phyloP scores from a whole-genome alignment of 2,329 filamentous ascomycete species.

The Diaporthe ilicicola region DNA sequence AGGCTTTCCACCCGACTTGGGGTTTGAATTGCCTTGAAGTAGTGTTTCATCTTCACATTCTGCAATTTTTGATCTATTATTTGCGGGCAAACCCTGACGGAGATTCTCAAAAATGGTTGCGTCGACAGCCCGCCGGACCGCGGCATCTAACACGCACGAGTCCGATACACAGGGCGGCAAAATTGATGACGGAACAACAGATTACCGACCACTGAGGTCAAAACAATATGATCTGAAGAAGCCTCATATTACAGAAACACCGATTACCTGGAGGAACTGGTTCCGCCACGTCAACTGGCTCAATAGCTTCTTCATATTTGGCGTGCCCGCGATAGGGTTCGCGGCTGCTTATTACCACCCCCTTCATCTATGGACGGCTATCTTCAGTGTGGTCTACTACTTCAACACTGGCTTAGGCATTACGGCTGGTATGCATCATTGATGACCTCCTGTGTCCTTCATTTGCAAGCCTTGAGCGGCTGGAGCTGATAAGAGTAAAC shows the following conservation, averaged over 20 bases:
- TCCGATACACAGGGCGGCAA: conserved; percentile 25
- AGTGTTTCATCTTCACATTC: background rate
- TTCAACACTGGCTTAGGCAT: conserved; percentile 85
- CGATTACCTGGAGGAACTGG: conserved; percentile 85
- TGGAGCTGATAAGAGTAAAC: background rate
- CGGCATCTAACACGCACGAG: background rate
- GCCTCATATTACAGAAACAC: conserved; percentile 84
- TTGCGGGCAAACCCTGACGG: no score
- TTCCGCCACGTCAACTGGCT: conserved; percentile 95
- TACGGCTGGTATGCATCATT: conserved; percentile 61
- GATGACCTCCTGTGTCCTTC: background rate
- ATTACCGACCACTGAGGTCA: conserved; percentile 61
- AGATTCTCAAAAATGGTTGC: background rate
- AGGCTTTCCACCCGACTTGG: background rate
- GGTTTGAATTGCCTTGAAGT: no score
- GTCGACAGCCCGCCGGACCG: background rate
- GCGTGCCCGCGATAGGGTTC: conserved; percentile 78
- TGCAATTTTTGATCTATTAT: no score
- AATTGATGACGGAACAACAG: conserved; percentile 58
- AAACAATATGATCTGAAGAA: conserved; percentile 65
- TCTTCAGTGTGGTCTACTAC: conserved; percentile 82
- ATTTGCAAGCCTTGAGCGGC: background rate
- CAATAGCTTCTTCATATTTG: conserved; percentile 82
- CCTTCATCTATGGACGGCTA: conserved; percentile 72
- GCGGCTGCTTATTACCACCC: conserved; percentile 77